Conservation (phyloP, 257 asterid species). For the Leptodermis oblonga region DNA sequence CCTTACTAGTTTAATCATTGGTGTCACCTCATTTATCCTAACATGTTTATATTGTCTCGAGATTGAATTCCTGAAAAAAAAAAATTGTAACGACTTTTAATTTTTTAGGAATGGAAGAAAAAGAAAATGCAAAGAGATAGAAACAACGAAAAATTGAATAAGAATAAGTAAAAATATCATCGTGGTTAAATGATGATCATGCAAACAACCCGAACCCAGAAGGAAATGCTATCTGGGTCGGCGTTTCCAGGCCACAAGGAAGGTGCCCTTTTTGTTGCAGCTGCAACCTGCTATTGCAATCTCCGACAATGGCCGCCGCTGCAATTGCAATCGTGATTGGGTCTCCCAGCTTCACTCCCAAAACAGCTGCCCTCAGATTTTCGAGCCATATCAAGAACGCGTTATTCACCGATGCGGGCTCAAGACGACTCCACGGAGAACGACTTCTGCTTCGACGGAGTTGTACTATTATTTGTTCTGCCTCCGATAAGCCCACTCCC, state of each 20-base stretch:
- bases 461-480: slow-evolving; percentile 19
- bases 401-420: not conserved
- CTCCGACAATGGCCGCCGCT: slow-evolving; percentile 20
- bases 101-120: too few relatives aligned
- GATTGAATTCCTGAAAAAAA: too few relatives aligned
- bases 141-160: not conserved
- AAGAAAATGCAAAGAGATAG: not conserved
- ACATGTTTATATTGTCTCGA: too few relatives aligned
- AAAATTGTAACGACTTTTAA: too few relatives aligned
- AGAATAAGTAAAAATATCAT: not conserved
- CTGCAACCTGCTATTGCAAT: not conserved
- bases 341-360: slow-evolving; percentile 9
- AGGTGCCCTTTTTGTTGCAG: not conserved
- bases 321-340: slow-evolving; percentile 10
- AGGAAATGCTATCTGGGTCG: not conserved
- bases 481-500: slow-evolving; percentile 25
- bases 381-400: slow-evolving; percentile 17
- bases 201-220: slow-evolving; percentile 19
- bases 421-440: slow-evolving; percentile 9
- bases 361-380: slow-evolving; percentile 6
- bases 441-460: not conserved
- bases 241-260: slow-evolving; percentile 9
- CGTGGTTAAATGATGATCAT: slow-evolving; percentile 31
- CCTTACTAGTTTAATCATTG: too few relatives aligned
- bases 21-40: too few relatives aligned